These are phyloP conservation scores for Termitomyces sp. DNA, from an alignment of 768 basidiomycete genomes.

Conservation along the genomic window DNA sequence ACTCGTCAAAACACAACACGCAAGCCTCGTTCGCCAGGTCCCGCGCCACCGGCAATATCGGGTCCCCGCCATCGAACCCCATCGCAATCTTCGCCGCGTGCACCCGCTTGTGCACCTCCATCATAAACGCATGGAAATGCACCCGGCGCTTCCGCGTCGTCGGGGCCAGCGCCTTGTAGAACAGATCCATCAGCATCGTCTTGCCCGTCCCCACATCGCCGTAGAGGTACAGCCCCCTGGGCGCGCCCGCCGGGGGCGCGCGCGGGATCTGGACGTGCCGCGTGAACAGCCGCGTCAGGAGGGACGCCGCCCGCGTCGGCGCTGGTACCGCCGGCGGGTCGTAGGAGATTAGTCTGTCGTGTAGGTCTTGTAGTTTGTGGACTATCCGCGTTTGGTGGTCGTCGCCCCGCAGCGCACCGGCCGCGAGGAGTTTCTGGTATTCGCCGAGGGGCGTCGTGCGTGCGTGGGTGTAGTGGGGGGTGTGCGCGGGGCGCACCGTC, in stretches of 20 bases:
- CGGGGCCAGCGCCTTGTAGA: conserved; percentile 76
- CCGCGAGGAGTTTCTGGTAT: conserved; percentile 39
- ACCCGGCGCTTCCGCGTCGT: conserved; percentile 77
- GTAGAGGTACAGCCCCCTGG: conserved; percentile 90
- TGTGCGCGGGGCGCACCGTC: too few relatives aligned
- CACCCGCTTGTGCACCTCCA: conserved; percentile 92
- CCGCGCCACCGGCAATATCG: conserved; percentile 81
- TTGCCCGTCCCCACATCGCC: conserved; percentile 98
- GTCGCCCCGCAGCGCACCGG: conserved; percentile 61
- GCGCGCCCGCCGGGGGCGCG: conserved; percentile 46
- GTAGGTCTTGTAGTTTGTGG: conserved; percentile 71
- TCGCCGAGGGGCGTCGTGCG: conserved; percentile 34
- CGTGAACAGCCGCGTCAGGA: conserved; percentile 42
- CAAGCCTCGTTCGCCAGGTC: conserved; percentile 81
- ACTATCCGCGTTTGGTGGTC: conserved; percentile 83
- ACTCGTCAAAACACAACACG: conserved; percentile 95
- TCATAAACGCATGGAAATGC: conserved; percentile 99
- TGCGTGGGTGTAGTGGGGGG: too few relatives aligned
- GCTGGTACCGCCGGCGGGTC: conserved; percentile 59
- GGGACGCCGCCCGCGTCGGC: conserved; percentile 27
- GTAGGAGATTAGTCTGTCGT: conserved; percentile 67
- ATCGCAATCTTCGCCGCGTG: conserved; percentile 75
- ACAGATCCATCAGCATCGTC: conserved; percentile 99
- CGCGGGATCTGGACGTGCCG: conserved; percentile 29
- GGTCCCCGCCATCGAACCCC: conserved; percentile 68